phyloP scores from a whole-genome alignment of 2,329 filamentous ascomycete genomes.

The Harringtonia aguacate region DNA sequence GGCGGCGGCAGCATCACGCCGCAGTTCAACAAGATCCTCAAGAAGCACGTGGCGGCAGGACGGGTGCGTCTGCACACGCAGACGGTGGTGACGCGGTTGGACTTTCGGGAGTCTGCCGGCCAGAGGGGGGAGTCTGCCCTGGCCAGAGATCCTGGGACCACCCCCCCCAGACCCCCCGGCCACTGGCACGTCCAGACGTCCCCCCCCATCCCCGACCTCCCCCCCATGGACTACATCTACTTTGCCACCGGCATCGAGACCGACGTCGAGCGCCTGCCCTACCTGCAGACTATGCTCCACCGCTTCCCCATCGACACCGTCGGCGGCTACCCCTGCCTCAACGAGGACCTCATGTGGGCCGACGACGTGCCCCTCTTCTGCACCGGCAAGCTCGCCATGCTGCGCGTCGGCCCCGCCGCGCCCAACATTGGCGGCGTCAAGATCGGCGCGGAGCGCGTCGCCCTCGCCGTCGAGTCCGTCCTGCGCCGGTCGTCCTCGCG shows the following conservation, averaged over 20 bases:
- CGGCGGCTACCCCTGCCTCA: conserved; percentile 62
- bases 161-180: conserved; percentile 17
- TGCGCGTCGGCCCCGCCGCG: conserved; percentile 10
- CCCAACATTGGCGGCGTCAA: conserved; percentile 12
- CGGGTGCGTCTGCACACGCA: conserved; percentile 44
- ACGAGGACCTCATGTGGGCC: conserved; percentile 66
- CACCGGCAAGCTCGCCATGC: conserved; percentile 10
- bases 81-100: conserved; percentile 42
- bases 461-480: conserved; percentile 5
- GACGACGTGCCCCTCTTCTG: conserved; percentile 48
- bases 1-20: conserved; percentile 71
- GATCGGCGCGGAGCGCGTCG: conserved; percentile 9
- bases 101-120: conserved; percentile 14
- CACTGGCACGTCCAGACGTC: conserved; percentile 36
- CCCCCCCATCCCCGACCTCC: conserved; percentile 39
- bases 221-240: conserved; percentile 57
- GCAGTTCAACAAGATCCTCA: conserved; percentile 54
- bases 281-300: conserved; percentile 46
- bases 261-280: conserved; percentile 49
- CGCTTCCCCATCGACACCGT: conserved; percentile 51
- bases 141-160: too few species aligned
- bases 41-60: conserved; percentile 42
- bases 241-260: conserved; percentile 64
- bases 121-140: not conserved
- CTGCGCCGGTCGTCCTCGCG: too few species aligned